Percentiles rank a stretch among this genome's conserved stretches.
These are phyloP conservation scores for Moricandia arvensis DNA, from an alignment of 345 rosid genomes.

Conservation along the genomic window DNA sequence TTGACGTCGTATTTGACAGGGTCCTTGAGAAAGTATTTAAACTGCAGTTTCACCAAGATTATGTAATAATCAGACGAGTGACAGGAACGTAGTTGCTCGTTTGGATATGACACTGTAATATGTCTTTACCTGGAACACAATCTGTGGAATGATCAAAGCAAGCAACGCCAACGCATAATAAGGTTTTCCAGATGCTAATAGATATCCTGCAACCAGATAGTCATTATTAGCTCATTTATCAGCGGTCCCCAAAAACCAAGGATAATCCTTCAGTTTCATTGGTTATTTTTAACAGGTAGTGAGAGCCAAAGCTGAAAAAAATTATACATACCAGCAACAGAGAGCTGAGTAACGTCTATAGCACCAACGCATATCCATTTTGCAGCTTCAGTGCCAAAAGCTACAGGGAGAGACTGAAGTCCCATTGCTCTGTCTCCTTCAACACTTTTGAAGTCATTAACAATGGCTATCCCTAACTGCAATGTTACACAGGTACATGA, in stretches of 20 bases:
- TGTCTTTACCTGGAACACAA: constrained; percentile 73
- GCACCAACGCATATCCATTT: constrained; percentile 99
- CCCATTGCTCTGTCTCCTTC: constrained; percentile 98
- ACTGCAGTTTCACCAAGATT: constrained; percentile 45
- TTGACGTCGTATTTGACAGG: constrained; percentile 94
- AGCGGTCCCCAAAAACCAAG: not conserved
- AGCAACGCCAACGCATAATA: constrained; percentile 80
- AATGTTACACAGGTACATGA: constrained; percentile 19
- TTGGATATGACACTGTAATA: not conserved
- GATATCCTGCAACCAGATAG: constrained; percentile 58
- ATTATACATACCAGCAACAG: constrained; percentile 71
- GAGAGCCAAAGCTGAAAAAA: not conserved
- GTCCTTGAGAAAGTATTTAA: constrained; percentile 88
- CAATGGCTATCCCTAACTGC: constrained; percentile 93
- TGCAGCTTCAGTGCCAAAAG: constrained; percentile 95
- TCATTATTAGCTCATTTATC: not conserved
- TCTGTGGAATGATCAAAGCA: constrained; percentile 73
- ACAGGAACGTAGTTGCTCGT: not conserved
- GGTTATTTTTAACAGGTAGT: not conserved
- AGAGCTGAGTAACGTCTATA: constrained; percentile 86
- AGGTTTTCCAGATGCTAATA: constrained; percentile 93
- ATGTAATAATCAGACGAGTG: constrained; percentile 1
- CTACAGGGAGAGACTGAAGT: constrained; percentile 97
- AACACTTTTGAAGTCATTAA: constrained; percentile 94
- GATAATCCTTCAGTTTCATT: not conserved